Evolutionary conservation across 208 protist genomes (phyloP), one percentile per base, ranked within the genome.

Genomic region (Phytomonas serpens): DNA sequence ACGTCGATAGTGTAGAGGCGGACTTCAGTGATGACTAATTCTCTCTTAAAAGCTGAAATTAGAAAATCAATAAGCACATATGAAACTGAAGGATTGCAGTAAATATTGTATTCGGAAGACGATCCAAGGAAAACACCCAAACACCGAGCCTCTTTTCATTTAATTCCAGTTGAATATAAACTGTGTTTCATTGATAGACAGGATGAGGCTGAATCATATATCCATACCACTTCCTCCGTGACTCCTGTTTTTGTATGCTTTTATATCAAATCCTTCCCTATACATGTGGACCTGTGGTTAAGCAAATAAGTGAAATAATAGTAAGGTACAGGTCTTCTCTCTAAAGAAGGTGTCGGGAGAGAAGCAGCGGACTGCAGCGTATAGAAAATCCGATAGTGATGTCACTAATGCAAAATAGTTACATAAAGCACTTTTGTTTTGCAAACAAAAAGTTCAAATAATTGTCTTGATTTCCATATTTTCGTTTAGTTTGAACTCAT

Each of bases 401-500:
- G 19, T 0, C 34, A 23, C 23, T 67, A 37, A 6, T 67, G 63
- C 16, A 4, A 11, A 61, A 67, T 61, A 51, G 40, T 61, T 52
- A 67, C 37, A 7, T 9, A 67, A 67, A 51, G 23, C 3, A 34
- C 19, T 27, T 27, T 27, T 27, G 27, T 67, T 67, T 67, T 2
- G 27, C n/a, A 42, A 73, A 64, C 32, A 9, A 69, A 66, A 5
- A 67, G 47, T 57, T 57, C 32, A 23, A 74, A 27, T 42, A 14
- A 14, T 32, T 61, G 27, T 29, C 31, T 66, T 72, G 14, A 27
- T 37, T 64, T 42, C 64, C 67, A 47, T 63, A 30, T 62, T 70
- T 36, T 70, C 9, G 33, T n/a, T 70, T 67, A 38, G 38, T 62
- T 67, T 62, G 23, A 67, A 23, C 37, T 62, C 37, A 67, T 67